Evolutionary conservation across 768 basidiomycete genomes (phyloP).

Genomic region (Termitomyces sp.): DNA sequence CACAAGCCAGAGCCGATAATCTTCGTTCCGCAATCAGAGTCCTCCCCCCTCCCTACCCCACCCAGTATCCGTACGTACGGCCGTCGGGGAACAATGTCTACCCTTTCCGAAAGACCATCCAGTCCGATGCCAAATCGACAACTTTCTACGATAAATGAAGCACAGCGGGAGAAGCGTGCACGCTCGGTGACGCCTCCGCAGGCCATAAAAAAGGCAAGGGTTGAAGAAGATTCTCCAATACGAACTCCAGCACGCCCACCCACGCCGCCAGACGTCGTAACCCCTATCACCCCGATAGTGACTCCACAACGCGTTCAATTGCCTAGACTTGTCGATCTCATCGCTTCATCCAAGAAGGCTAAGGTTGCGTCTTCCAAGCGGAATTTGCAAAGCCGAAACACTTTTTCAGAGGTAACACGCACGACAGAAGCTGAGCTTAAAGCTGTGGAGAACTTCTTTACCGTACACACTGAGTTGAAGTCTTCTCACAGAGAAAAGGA

Average conservation of each 20-base stretch:
- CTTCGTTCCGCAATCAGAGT: slow-evolving; percentile 19
- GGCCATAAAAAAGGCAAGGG: slow-evolving; percentile 13
- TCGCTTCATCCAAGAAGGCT: slow-evolving; percentile 36
- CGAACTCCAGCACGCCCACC: slow-evolving; percentile 13
- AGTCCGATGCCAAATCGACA: slow-evolving; percentile 6
- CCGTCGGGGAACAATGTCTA: slow-evolving; percentile 7
- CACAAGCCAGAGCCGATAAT: slow-evolving; percentile 41
- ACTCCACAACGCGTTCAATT: slow-evolving; percentile 20
- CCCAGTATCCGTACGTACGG: slow-evolving; percentile 18
- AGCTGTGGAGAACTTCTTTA: not conserved
- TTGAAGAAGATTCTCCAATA: not conserved
- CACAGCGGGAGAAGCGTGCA: slow-evolving; percentile 9
- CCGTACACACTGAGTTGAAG: not conserved
- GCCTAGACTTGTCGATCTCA: slow-evolving; percentile 37
- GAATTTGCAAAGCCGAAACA: not conserved
- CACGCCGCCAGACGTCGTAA: slow-evolving; percentile 15
- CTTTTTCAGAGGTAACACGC: not conserved
- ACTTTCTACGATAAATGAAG: not conserved
- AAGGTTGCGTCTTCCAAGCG: slow-evolving; percentile 19
- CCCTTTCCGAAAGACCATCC: slow-evolving; percentile 7
- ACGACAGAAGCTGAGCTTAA: not conserved
- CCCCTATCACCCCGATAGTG: slow-evolving; percentile 19
- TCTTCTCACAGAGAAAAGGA: not conserved
- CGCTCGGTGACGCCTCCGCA: slow-evolving; percentile 11
- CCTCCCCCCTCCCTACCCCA: slow-evolving; percentile 19